These are phyloP conservation scores for Aspergillus puulaauensis DNA, from an alignment of 2,329 filamentous ascomycete species.

Conservation along the genomic window DNA sequence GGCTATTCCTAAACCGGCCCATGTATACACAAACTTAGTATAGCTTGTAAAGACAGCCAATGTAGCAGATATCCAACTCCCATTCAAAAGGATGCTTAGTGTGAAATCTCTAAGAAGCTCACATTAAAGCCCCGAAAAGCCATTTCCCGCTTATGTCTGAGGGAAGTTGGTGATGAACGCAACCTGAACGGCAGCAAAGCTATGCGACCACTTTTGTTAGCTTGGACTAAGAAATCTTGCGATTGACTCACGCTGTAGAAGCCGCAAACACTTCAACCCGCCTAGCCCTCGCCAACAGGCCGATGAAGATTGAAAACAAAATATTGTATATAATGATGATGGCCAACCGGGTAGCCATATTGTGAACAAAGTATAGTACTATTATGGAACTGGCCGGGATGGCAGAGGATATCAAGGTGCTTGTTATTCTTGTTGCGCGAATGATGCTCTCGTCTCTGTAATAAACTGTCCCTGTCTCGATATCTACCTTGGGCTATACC, in stretches of 20 bases:
- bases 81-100: too few species aligned
- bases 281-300: slow-evolving; percentile 10
- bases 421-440: neutral
- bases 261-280: slow-evolving; percentile 15
- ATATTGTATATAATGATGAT: slow-evolving; percentile 15
- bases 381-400: slow-evolving; percentile 12
- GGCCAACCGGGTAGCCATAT: neutral
- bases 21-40: too few species aligned
- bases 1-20: too few species aligned
- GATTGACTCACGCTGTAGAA: slow-evolving; percentile 11
- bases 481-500: neutral
- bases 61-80: too few species aligned
- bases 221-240: neutral
- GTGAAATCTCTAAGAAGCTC: too few species aligned
- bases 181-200: slow-evolving; percentile 16
- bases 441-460: slow-evolving; percentile 11
- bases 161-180: slow-evolving; percentile 12
- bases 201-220: neutral
- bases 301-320: slow-evolving; percentile 10
- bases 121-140: too few species aligned
- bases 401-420: neutral
- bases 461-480: neutral
- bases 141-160: neutral
- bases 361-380: slow-evolving; percentile 8
- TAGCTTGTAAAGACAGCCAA: too few species aligned